phyloP scores from a whole-genome alignment of 345 rosid species.

The Anastatica hierochuntica region DNA sequence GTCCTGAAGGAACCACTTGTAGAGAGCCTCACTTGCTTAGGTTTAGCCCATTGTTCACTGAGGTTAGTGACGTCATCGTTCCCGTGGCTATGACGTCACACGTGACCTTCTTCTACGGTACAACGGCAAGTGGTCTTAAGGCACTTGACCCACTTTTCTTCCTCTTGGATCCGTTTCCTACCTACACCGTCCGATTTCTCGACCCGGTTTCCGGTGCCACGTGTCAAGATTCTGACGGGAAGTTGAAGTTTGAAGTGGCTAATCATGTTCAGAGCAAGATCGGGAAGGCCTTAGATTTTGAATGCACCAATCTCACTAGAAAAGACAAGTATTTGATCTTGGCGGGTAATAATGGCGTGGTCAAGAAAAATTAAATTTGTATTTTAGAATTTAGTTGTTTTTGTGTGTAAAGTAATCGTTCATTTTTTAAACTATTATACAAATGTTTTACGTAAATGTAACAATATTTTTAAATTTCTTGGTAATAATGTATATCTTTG shows the following conservation, averaged over 20 bases:
- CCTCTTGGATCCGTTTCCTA: slow-evolving; percentile 48
- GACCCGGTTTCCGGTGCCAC: slow-evolving; percentile 29
- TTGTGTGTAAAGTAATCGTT: slow-evolving; percentile 17
- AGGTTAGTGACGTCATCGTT: slow-evolving; percentile 44
- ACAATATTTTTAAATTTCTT: background rate
- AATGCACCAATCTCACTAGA: slow-evolving; percentile 60
- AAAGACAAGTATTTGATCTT: slow-evolving; percentile 62
- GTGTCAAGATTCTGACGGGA: slow-evolving; percentile 14
- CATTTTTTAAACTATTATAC: slow-evolving; percentile 1
- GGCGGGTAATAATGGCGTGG: slow-evolving; percentile 73
- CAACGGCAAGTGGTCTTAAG: slow-evolving; percentile 70
- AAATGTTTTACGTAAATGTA: slow-evolving; percentile 9
- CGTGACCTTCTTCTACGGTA: slow-evolving; percentile 54
- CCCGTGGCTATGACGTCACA: slow-evolving; percentile 47
- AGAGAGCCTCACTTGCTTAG: slow-evolving; percentile 65
- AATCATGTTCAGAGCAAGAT: slow-evolving; percentile 48
- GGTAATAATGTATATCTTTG: background rate
- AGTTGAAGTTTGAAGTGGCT: slow-evolving; percentile 49
- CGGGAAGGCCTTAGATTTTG: slow-evolving; percentile 45
- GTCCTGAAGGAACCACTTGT: slow-evolving; percentile 88
- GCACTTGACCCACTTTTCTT: slow-evolving; percentile 65
- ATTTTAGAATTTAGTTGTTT: background rate
- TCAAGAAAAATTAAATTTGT: slow-evolving; percentile 5
- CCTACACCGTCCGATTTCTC: slow-evolving; percentile 37
- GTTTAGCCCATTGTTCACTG: slow-evolving; percentile 69